Percentiles rank a stretch among this genome's conserved stretches.
Conservation (phyloP, 2,329 filamentous ascomycete genomes). For the Corinectria fuckeliana region DNA sequence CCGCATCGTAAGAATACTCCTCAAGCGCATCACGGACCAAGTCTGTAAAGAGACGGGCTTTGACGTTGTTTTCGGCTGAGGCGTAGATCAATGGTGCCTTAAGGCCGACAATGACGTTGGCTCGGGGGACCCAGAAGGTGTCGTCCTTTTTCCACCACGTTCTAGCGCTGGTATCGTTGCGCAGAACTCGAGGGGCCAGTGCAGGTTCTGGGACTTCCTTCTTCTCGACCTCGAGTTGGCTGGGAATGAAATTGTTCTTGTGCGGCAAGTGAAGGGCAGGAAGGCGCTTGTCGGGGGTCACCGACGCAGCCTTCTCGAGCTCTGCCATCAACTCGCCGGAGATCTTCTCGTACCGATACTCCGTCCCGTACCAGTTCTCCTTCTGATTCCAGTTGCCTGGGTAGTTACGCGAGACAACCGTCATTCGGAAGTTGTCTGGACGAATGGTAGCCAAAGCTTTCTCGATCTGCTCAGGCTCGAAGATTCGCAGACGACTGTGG, state of each 20-base stretch:
- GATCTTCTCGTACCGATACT: slow-evolving; percentile 85
- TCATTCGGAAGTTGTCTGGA: slow-evolving; percentile 89
- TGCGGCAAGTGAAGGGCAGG: slow-evolving; percentile 83
- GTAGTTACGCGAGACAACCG: slow-evolving; percentile 80
- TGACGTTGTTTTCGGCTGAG: slow-evolving; percentile 79
- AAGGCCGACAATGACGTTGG: slow-evolving; percentile 81
- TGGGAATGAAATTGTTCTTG: slow-evolving; percentile 95
- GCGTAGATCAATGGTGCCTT: slow-evolving; percentile 80
- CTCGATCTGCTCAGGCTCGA: slow-evolving; percentile 78
- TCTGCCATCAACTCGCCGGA: slow-evolving; percentile 76
- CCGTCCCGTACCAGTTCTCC: slow-evolving; percentile 98
- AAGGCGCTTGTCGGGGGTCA: slow-evolving; percentile 64
- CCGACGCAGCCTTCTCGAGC: slow-evolving; percentile 68
- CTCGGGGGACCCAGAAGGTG: slow-evolving; percentile 97
- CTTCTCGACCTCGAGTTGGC: slow-evolving; percentile 91
- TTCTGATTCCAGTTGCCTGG: slow-evolving; percentile 86
- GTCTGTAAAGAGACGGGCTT: slow-evolving; percentile 81
- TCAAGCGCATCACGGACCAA: slow-evolving; percentile 87
- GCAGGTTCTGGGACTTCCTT: slow-evolving; percentile 82
- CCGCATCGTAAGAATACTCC: slow-evolving; percentile 95
- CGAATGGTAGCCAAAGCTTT: slow-evolving; percentile 75
- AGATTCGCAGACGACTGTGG: slow-evolving; percentile 76
- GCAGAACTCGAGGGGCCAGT: slow-evolving; percentile 78
- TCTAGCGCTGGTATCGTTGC: slow-evolving; percentile 80
- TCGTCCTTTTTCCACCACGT: slow-evolving; percentile 99